Evolutionary conservation across 768 basidiomycete genomes (phyloP).

Genomic region (Paxillus ammoniavirescens): DNA sequence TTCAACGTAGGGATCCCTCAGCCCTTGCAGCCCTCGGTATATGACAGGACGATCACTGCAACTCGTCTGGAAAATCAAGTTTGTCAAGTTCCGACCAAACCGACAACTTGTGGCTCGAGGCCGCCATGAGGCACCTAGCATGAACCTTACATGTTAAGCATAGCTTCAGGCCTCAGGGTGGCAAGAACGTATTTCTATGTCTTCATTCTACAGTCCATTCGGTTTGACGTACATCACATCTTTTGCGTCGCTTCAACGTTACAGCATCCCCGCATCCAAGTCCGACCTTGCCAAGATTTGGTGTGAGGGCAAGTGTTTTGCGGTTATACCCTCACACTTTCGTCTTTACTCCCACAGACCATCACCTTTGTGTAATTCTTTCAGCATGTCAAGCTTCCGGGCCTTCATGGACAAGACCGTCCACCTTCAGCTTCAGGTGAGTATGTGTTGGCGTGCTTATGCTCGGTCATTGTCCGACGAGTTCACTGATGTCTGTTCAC

Average conservation of each 20-base stretch:
- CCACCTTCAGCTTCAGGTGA: conserved; percentile 12
- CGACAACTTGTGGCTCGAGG: background rate
- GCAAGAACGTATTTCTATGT: background rate
- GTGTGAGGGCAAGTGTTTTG: background rate
- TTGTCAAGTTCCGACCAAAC: background rate
- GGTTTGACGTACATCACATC: background rate
- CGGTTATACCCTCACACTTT: background rate
- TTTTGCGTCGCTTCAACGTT: background rate
- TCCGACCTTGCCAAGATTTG: background rate
- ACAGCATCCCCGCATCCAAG: background rate
- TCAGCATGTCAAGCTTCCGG: conserved; percentile 5
- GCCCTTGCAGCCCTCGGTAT: background rate
- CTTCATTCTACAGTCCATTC: background rate
- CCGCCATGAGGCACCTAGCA: background rate
- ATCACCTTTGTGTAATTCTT: background rate
- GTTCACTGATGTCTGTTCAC: background rate
- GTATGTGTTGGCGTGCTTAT: background rate
- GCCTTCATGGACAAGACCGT: conserved; percentile 10
- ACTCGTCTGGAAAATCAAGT: background rate
- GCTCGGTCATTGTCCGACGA: background rate
- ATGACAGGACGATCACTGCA: background rate
- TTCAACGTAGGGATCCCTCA: background rate
- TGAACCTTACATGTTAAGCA: background rate
- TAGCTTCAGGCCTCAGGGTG: background rate
- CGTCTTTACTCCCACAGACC: background rate